phyloP scores from a whole-genome alignment of 768 basidiomycete genomes.

The Auriscalpium vulgare region DNA sequence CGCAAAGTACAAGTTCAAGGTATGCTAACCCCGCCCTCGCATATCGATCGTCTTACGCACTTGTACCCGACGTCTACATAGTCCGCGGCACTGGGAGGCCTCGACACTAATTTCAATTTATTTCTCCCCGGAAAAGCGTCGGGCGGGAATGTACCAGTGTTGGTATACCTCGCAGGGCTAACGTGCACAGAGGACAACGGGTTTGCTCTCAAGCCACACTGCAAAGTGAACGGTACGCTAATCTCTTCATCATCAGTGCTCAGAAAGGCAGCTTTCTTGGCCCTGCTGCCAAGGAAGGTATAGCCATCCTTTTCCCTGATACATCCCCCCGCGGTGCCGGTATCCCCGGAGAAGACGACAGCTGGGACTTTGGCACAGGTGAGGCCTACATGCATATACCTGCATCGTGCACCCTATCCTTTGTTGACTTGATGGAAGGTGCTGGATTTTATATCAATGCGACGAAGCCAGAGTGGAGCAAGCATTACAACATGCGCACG shows the following conservation, averaged over 20 bases:
- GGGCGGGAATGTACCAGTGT: slow-evolving; percentile 47
- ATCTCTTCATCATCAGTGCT: slow-evolving; percentile 39
- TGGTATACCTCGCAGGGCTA: slow-evolving; percentile 85
- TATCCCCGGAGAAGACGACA: slow-evolving; percentile 67
- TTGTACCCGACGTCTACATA: slow-evolving; percentile 19
- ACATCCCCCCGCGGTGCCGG: slow-evolving; percentile 92
- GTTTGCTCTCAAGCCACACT: slow-evolving; percentile 30
- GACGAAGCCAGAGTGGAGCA: slow-evolving; percentile 62
- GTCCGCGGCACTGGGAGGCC: slow-evolving; percentile 65
- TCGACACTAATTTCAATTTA: slow-evolving; percentile 76
- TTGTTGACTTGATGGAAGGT: slow-evolving; percentile 22
- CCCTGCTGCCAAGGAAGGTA: slow-evolving; percentile 76
- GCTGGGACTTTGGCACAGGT: slow-evolving; percentile 92
- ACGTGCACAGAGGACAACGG: slow-evolving; percentile 93
- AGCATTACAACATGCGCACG: slow-evolving; percentile 84
- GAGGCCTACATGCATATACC: slow-evolving; percentile 3
- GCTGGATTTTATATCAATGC: slow-evolving; percentile 97
- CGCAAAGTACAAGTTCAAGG: slow-evolving; percentile 84
- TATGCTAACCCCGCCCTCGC: slow-evolving; percentile 19
- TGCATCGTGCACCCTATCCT: neutral
- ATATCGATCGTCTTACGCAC: slow-evolving; percentile 3
- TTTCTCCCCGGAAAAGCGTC: slow-evolving; percentile 66
- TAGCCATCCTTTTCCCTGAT: slow-evolving; percentile 92
- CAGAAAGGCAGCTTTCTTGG: slow-evolving; percentile 91
- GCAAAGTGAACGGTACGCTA: neutral